phyloP scores from a whole-genome alignment of 2,329 filamentous ascomycete genomes.

The Pyricularia sp. region DNA sequence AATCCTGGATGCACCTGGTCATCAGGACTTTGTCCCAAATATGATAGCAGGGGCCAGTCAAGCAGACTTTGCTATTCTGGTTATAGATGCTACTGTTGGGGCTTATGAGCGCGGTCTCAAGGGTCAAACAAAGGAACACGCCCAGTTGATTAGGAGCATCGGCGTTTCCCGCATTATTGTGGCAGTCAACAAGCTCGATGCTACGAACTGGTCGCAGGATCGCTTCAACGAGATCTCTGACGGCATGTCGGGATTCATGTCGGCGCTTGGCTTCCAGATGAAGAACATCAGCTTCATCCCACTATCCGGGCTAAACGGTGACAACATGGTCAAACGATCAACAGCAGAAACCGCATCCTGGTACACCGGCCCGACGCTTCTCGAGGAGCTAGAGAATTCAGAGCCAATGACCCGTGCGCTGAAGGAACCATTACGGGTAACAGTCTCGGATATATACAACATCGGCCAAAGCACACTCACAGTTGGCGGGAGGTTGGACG shows the following conservation, averaged over 20 bases:
- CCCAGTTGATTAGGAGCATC: constrained; percentile 79
- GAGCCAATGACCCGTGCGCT: constrained; percentile 64
- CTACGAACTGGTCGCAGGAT: constrained; percentile 70
- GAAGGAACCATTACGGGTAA: constrained; percentile 73
- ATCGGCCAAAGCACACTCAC: constrained; percentile 74
- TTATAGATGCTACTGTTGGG: constrained; percentile 83
- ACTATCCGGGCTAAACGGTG: constrained; percentile 79
- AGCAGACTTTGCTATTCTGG: constrained; percentile 89
- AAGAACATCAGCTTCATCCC: constrained; percentile 83
- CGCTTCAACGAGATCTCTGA: constrained; percentile 79
- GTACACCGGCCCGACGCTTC: constrained; percentile 72
- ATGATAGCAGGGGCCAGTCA: constrained; percentile 98
- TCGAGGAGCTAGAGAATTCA: constrained; percentile 78
- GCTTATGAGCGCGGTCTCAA: constrained; percentile 90
- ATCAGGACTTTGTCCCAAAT: constrained; percentile 93
- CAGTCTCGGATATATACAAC: constrained; percentile 79
- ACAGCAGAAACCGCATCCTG: constrained; percentile 53
- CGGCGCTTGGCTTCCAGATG: constrained; percentile 67
- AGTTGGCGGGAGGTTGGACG: constrained; percentile 76
- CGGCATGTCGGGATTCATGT: constrained; percentile 76
- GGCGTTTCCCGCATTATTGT: constrained; percentile 83
- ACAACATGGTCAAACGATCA: constrained; percentile 64
- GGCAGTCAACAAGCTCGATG: constrained; percentile 92
- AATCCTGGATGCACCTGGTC: constrained; percentile 89
- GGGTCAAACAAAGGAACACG: constrained; percentile 91